Conservation (phyloP, 371 early-diverging fungal species). For the Mortierella sp. region DNA sequence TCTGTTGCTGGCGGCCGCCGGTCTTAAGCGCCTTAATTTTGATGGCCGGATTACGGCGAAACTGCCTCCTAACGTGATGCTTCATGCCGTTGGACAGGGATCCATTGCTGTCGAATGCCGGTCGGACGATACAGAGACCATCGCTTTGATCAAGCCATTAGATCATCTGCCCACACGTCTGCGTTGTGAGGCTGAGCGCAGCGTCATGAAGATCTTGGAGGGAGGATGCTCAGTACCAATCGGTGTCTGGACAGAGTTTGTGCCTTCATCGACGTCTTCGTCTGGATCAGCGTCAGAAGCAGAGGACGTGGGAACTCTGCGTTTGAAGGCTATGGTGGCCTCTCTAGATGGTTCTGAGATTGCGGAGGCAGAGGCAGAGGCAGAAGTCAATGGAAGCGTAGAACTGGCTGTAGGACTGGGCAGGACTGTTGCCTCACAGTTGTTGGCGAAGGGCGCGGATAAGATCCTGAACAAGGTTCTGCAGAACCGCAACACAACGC, state of each 20-base stretch:
- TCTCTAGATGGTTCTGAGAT: constrained; percentile 75
- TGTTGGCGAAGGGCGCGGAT: constrained; percentile 53
- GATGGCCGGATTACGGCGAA: constrained; percentile 78
- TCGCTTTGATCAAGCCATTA: constrained; percentile 65
- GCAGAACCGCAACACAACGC: constrained; percentile 30
- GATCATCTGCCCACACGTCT: constrained; percentile 77
- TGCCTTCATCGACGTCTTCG: constrained; percentile 3
- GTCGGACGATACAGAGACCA: constrained; percentile 66
- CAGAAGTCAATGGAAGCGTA: constrained; percentile 53
- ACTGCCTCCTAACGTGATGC: constrained; percentile 70
- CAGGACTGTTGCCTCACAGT: constrained; percentile 29
- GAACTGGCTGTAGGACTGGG: constrained; percentile 54
- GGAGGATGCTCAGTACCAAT: constrained; percentile 98
- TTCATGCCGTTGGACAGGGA: constrained; percentile 97
- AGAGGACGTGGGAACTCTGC: constrained; percentile 56
- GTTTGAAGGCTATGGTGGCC: constrained; percentile 73
- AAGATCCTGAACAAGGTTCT: constrained; percentile 53
- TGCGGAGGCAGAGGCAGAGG: constrained; percentile 60
- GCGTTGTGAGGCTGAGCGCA: constrained; percentile 87
- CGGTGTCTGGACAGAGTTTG: constrained; percentile 82
- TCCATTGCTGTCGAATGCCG: constrained; percentile 92
- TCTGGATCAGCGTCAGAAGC: constrained; percentile 18
- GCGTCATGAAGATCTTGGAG: constrained; percentile 89
- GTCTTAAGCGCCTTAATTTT: constrained; percentile 79
- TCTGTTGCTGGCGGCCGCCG: constrained; percentile 91